phyloP scores from a whole-genome alignment of 2,329 filamentous ascomycete species.

The Pestalotiopsis sp. region DNA sequence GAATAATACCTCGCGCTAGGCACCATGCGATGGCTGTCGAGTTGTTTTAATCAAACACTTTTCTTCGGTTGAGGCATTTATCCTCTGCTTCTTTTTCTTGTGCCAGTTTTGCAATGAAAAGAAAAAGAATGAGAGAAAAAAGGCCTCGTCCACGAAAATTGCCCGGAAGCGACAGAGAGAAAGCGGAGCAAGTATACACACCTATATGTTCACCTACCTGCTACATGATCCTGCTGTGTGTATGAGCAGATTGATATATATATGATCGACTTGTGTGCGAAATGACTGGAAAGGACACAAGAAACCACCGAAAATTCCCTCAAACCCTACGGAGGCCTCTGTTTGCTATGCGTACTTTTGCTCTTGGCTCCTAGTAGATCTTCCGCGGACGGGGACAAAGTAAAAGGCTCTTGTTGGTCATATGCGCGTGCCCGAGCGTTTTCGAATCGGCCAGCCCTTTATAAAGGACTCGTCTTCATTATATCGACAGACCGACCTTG shows the following conservation, averaged over 20 bases:
- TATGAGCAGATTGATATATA: neutral
- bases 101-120: neutral
- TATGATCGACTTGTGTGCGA: too few relatives aligned
- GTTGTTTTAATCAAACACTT: neutral
- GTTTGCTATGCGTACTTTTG: too few relatives aligned
- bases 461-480: too few relatives aligned
- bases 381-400: too few relatives aligned
- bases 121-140: neutral
- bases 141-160: neutral
- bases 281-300: too few relatives aligned
- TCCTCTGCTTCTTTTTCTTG: neutral
- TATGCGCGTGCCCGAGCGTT: too few relatives aligned
- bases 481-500: too few relatives aligned
- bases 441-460: too few relatives aligned
- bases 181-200: neutral
- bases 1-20: neutral
- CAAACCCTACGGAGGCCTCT: neutral
- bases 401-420: too few relatives aligned
- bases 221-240: neutral
- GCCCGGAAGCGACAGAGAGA: neutral
- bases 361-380: too few relatives aligned
- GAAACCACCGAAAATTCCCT: neutral
- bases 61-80: constrained; percentile 1
- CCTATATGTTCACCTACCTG: neutral
- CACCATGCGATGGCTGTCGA: neutral